phyloP scores from a whole-genome alignment of 1,284 basidiomycete species.

The Entoloma clypeatum region DNA sequence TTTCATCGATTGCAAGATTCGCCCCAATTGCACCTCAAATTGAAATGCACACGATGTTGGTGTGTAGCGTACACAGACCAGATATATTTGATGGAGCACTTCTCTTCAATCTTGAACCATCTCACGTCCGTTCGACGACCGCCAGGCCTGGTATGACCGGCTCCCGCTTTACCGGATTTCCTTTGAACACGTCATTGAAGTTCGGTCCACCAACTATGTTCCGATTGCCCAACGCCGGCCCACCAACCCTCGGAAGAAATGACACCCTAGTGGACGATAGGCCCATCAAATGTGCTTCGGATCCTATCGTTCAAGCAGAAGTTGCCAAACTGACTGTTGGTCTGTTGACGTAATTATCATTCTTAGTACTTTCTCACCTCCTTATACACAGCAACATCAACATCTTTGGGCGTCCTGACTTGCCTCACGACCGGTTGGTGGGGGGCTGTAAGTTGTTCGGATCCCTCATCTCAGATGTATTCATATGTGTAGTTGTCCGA shows the following conservation, averaged over 20 bases:
- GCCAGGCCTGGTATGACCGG: too few species aligned
- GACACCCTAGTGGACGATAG: too few species aligned
- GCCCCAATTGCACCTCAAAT: conserved; percentile 59
- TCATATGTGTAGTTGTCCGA: too few species aligned
- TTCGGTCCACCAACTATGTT: too few species aligned
- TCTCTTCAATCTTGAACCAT: too few species aligned
- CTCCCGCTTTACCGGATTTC: too few species aligned
- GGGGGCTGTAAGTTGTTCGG: too few species aligned
- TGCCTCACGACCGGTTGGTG: conserved; percentile 81
- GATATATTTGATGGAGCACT: conserved; percentile 37
- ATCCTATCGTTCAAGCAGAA: conserved; percentile 66
- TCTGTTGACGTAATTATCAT: conserved; percentile 30
- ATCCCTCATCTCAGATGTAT: too few species aligned
- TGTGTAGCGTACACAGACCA: conserved; percentile 47
- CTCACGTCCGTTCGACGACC: too few species aligned
- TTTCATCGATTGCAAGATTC: conserved; percentile 47
- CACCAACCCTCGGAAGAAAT: too few species aligned
- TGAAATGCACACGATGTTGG: conserved; percentile 55
- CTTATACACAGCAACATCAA: conserved; percentile 45
- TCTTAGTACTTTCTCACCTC: conserved; percentile 8
- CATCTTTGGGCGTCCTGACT: conserved; percentile 64
- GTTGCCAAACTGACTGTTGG: conserved; percentile 65
- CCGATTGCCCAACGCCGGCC: conserved; percentile 16
- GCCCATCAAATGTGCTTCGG: conserved; percentile 55
- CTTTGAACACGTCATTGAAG: too few species aligned